Evolutionary conservation across 129 eudicot genomes (phyloP), one percentile per base, ranked within the genome.

Genomic region (Helianthus tuberosus): DNA sequence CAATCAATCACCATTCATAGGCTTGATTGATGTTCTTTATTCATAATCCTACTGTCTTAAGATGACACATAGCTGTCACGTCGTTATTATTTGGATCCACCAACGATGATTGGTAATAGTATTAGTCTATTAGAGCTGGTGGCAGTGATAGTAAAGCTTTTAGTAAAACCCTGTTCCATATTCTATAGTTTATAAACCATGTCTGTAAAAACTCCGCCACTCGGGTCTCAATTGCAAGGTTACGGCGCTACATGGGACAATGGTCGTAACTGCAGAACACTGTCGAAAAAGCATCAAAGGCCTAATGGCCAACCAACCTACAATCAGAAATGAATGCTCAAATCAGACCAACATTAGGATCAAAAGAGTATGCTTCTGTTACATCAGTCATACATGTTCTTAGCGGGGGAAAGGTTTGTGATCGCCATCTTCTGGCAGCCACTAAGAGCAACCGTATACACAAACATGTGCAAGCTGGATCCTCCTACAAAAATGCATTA

Each of bases 271-370:
- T 67, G 66, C 71, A 66, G 53, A 58, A 61, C 66, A 51, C 71
- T 59, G 69, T 66, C 79, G 73, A 67, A 23, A 68, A 79, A 48
- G 79, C 74, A 65, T 58, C 79, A 72, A 54, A 72, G 10, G 74
- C 75, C 39, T 11, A 55, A 61, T 67, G 12, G 74, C 74, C 75
- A 43, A 74, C 68, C 84, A 67, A 81, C 84, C 84, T 81, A 75
- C 81, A 81, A 81, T 75, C 80, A 81, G 72, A 68, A 75, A 75
- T 81, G 73, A 64, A 81, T 63, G 77, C 80, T 54, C 69, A 14
- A 52, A 81, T 81, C 81, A 75, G 77, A 75, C 69, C 75, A 74
- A 67, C 38, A 73, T 69, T 64, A 55, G 68, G 64, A 47, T 68
- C 68, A 25, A 68, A 73, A 66, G 66, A 35, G 12, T 47, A 79